A percentile compares a stretch with the other conserved stretches of the same genome.
These are phyloP conservation scores for Lasiodiplodia sp. DNA, from an alignment of 2,329 filamentous ascomycete species.

Conservation along the genomic window DNA sequence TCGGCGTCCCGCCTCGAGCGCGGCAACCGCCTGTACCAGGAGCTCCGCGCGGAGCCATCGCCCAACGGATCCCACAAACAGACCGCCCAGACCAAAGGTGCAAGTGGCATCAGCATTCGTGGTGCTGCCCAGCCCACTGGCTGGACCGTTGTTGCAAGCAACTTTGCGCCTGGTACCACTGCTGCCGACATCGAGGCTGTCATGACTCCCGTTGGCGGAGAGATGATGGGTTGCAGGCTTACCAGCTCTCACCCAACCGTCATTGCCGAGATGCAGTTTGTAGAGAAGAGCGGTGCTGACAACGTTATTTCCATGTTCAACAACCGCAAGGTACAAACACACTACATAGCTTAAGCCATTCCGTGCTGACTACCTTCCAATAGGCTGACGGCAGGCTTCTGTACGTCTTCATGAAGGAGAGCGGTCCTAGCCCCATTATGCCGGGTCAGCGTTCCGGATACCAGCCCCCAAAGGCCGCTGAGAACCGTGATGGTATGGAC, in stretches of 20 bases:
- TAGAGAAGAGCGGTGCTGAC: constrained; percentile 75
- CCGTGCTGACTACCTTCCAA: constrained; percentile 9
- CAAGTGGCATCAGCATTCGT: constrained; percentile 70
- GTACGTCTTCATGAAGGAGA: constrained; percentile 73
- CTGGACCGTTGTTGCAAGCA: constrained; percentile 76
- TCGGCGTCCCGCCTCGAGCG: constrained; percentile 51
- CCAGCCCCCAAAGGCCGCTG: constrained; percentile 32
- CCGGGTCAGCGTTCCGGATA: constrained; percentile 21
- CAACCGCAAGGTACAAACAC: constrained; percentile 48
- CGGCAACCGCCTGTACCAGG: constrained; percentile 51
- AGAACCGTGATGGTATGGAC: constrained; percentile 52
- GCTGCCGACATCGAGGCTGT: constrained; percentile 84
- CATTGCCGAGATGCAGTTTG: constrained; percentile 79
- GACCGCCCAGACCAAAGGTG: constrained; percentile 39
- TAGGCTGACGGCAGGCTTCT: constrained; percentile 78
- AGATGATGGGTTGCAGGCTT: constrained; percentile 71
- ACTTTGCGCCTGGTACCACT: constrained; percentile 83
- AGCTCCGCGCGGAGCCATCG: constrained; percentile 47
- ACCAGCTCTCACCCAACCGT: constrained; percentile 74
- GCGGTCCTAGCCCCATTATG: constrained; percentile 39
- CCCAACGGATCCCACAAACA: constrained; percentile 36
- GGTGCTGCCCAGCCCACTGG: constrained; percentile 55
- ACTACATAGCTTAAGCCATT: not conserved
- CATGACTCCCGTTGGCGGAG: constrained; percentile 74
- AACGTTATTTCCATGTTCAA: constrained; percentile 79